Base-by-base conservation (phyloP, 768 basidiomycete species). In the Boletus eberwhitei region DNA sequence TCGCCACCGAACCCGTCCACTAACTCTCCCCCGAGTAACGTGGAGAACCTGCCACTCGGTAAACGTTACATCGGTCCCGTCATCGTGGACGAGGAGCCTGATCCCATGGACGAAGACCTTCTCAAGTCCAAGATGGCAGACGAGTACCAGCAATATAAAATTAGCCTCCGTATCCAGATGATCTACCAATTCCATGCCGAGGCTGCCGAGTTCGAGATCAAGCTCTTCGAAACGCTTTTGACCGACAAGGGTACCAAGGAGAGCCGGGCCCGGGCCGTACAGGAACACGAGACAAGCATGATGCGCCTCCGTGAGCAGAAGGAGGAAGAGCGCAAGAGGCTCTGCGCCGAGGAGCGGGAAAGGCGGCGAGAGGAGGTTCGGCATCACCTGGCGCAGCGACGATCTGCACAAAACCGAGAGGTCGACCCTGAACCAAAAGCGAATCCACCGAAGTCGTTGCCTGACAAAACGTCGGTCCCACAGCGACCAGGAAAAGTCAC, bases 21-120 rank as follows among this genome's bases (percentile, higher is more conserved):
- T 8, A 71, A 59, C 41, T 70, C 68, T 12, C 69, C 69, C 9
- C 45, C 61, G n/a, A 52, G 47, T 2, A 60, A 54, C 32, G 43
- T 56, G 13, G 68, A 72, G 0, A 52, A 26, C 24, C 43, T 62
- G 0, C 46, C 68, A 0, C 66, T 55, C 5, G 70, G 69, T 1
- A 71, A 71, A 32, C 71, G 70, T 17, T 71, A 71, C 8, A 71
- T 71, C 51, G 68, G 69, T 1, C 69, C 69, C n/a, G 29, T 63
- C 43, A 61, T 71, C 49, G 14, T 49, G 5, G 69, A 70, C 16
- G 70, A 71, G 37, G 69, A 68, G 0, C 48, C 48, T 2, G 64
- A 71, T 35, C 64, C 70, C 17, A 14, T 65, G 43, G 68, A 70
- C 50, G 61, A 65, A 36, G 60, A 57, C 2, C 55, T 68, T 44